Conservation (phyloP, 129 eudicot genomes). For the Oenanthe sinensis region DNA sequence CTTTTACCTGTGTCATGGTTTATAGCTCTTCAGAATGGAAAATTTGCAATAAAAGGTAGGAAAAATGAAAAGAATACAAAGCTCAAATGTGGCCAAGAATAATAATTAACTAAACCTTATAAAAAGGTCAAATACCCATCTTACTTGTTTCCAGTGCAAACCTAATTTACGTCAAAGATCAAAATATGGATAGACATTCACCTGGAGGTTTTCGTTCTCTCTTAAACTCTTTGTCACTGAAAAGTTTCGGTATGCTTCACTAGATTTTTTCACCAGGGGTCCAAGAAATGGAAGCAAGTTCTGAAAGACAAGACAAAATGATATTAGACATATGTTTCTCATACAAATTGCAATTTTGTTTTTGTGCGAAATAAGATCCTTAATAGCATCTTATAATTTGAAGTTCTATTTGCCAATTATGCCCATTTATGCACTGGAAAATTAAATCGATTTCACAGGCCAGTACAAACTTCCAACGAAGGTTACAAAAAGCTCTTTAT, state of each 20-base stretch:
- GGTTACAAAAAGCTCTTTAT: background rate
- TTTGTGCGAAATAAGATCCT: background rate
- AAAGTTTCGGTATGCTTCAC: slow-evolving; percentile 76
- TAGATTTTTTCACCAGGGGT: slow-evolving; percentile 76
- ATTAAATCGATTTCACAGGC: background rate
- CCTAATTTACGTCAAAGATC: background rate
- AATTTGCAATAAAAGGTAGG: background rate
- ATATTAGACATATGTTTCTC: background rate
- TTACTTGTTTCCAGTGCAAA: background rate
- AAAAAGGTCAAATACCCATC: background rate
- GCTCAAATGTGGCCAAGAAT: background rate
- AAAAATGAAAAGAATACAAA: background rate
- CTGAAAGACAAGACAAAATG: slow-evolving; percentile 36
- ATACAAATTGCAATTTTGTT: background rate
- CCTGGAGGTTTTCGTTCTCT: slow-evolving; percentile 91
- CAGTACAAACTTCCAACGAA: background rate
- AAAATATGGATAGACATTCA: slow-evolving; percentile 16
- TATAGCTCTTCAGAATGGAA: background rate
- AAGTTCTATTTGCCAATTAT: background rate
- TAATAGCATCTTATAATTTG: background rate
- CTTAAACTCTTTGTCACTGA: slow-evolving; percentile 77
- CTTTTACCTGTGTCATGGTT: slow-evolving; percentile 55
- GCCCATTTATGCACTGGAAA: background rate
- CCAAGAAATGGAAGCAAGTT: slow-evolving; percentile 90
- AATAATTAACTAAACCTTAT: background rate